Evolutionary conservation across 345 rosid species (phyloP).

Genomic region (Cardamine occulta): DNA sequence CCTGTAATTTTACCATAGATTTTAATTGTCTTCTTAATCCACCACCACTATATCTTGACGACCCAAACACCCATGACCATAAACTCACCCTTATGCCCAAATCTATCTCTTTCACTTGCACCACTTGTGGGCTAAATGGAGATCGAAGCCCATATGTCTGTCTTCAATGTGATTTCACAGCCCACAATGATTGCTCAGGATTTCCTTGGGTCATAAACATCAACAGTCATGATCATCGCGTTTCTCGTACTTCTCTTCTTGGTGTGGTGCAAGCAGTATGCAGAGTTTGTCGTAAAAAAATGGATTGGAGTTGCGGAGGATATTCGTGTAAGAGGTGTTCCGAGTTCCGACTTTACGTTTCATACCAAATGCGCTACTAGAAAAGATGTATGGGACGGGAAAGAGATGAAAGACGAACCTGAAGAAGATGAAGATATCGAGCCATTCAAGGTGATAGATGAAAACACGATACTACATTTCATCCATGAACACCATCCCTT

Average conservation of each 20-base stretch:
- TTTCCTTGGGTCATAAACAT: neutral
- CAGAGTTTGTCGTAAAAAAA: neutral
- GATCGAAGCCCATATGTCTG: neutral
- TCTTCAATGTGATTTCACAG: neutral
- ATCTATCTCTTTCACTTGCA: no score
- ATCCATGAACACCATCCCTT: neutral
- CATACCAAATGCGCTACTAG: neutral
- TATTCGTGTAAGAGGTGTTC: neutral
- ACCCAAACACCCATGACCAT: neutral
- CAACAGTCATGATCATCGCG: neutral
- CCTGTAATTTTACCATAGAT: neutral
- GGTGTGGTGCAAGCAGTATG: neutral
- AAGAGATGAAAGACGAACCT: neutral
- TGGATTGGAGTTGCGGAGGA: neutral
- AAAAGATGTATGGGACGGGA: neutral
- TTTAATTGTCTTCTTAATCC: neutral
- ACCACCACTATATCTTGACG: neutral
- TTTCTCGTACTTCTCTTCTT: neutral
- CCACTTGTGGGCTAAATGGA: no score
- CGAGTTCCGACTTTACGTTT: neutral
- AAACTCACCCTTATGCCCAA: neutral
- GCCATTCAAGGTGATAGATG: constrained; percentile 4
- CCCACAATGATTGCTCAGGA: neutral
- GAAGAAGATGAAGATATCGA: neutral
- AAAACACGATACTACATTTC: neutral